phyloP scores from a whole-genome alignment of 768 basidiomycete genomes.

The Xerocomellus amylosporus region DNA sequence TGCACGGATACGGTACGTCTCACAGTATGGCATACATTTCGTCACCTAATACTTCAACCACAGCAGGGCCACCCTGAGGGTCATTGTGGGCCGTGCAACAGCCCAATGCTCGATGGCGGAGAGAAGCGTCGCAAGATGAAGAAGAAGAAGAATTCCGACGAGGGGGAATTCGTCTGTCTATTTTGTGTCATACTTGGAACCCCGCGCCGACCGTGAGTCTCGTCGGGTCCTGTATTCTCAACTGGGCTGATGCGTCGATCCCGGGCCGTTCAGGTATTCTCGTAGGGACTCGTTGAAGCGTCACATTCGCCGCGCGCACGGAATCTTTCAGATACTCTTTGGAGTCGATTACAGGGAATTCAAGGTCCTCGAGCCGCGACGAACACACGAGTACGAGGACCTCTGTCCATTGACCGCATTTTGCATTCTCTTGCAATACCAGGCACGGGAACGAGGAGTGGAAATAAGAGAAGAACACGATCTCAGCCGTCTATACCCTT shows the following conservation, averaged over 20 bases:
- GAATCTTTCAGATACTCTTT: neutral
- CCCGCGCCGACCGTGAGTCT: neutral
- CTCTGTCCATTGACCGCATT: accelerated
- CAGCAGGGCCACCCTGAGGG: neutral
- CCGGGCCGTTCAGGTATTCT: constrained; percentile 1
- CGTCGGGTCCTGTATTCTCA: neutral
- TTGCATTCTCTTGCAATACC: neutral
- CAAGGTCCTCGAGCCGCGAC: neutral
- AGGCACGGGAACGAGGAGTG: neutral
- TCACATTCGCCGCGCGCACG: neutral
- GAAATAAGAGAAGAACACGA: neutral
- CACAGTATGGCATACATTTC: neutral
- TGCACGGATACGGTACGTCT: neutral
- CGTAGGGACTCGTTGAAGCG: constrained; percentile 10
- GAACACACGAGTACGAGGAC: neutral
- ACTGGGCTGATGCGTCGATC: neutral
- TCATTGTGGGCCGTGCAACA: neutral
- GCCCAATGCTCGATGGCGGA: neutral
- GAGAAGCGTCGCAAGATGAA: neutral
- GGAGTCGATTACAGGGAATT: neutral
- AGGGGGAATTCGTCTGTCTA: neutral
- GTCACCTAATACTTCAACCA: neutral
- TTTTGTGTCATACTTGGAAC: neutral
- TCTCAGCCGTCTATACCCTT: neutral
- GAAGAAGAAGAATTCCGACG: neutral